Conservation (phyloP, 2,329 filamentous ascomycete genomes). For the Botrytis deweyae region DNA sequence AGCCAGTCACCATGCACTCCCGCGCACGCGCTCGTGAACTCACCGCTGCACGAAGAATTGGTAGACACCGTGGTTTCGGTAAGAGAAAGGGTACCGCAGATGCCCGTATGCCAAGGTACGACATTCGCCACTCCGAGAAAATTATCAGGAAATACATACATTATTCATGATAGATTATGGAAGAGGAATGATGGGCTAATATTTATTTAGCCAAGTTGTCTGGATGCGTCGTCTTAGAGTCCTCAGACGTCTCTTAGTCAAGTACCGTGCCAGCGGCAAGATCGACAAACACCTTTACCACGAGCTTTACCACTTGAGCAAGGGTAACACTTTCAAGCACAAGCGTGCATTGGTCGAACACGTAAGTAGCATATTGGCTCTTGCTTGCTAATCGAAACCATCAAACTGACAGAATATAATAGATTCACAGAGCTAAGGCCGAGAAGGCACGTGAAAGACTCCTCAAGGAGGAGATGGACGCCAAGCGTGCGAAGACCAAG, state of each 20-base stretch:
- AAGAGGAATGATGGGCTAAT: slow-evolving; percentile 36
- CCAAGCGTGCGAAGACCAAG: slow-evolving; percentile 99
- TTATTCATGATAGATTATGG: slow-evolving; percentile 9
- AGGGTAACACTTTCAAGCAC: slow-evolving; percentile 99
- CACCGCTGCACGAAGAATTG: slow-evolving; percentile 89
- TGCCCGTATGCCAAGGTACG: slow-evolving; percentile 97
- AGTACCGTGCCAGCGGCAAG: slow-evolving; percentile 99
- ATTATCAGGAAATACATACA: slow-evolving; percentile 26
- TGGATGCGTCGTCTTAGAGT: slow-evolving; percentile 99
- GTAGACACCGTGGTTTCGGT: slow-evolving; percentile 98
- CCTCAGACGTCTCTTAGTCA: slow-evolving; percentile 97
- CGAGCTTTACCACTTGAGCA: slow-evolving; percentile 99
- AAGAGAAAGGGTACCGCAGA: slow-evolving; percentile 99
- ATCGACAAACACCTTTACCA: slow-evolving; percentile 99
- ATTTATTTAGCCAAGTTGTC: slow-evolving; percentile 74
- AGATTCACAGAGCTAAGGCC: slow-evolving; percentile 99
- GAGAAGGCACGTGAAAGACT: slow-evolving; percentile 95
- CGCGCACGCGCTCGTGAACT: slow-evolving; percentile 93
- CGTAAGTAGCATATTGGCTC: slow-evolving; percentile 65
- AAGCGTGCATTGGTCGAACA: slow-evolving; percentile 99
- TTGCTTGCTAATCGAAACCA: background rate
- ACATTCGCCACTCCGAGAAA: slow-evolving; percentile 13
- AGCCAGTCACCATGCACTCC: slow-evolving; percentile 99
- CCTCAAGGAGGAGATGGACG: slow-evolving; percentile 99
- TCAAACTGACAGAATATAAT: slow-evolving; percentile 30